These are phyloP conservation scores for Aureobasidium subglaciale DNA, from an alignment of 2,329 filamentous ascomycete genomes.

Conservation along the genomic window DNA sequence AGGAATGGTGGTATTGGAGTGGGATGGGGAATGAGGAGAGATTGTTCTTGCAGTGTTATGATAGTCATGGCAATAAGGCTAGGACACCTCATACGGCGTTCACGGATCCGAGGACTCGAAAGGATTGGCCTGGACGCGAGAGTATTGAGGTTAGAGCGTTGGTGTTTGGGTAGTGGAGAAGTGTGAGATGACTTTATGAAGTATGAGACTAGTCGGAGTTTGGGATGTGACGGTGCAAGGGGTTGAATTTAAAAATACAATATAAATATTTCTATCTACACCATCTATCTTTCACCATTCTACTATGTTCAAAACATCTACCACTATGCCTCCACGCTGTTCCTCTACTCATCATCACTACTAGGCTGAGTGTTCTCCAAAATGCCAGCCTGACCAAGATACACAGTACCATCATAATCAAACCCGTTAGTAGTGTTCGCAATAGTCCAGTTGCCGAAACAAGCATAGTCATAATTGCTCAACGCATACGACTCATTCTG, in stretches of 20 bases:
- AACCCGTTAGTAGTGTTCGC: constrained; percentile 30
- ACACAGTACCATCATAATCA: constrained; percentile 39
- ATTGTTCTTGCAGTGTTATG: constrained; percentile 45
- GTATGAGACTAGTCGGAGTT: too few relatives aligned
- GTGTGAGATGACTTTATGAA: too few relatives aligned
- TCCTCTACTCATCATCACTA: not conserved
- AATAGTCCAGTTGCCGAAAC: constrained; percentile 43
- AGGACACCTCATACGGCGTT: constrained; percentile 69
- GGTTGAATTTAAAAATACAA: too few relatives aligned
- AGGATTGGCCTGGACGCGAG: constrained; percentile 59
- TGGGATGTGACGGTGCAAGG: not conserved
- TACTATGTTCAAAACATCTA: too few relatives aligned
- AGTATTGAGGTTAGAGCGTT: constrained; percentile 85
- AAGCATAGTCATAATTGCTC: constrained; percentile 43
- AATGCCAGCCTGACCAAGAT: constrained; percentile 3
- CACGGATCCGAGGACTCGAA: constrained; percentile 63
- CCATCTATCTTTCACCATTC: not conserved
- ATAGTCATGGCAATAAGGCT: constrained; percentile 33
- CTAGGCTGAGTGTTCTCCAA: not conserved
- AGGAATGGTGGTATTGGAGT: constrained; percentile 74
- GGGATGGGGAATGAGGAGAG: constrained; percentile 61
- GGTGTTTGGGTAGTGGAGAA: constrained; percentile 59
- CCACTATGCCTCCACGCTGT: not conserved
- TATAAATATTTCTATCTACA: not conserved
- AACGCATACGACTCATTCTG: constrained; percentile 33